Conservation (phyloP, 352 stramenopile genomes). For the Aphanomyces stellatus region DNA sequence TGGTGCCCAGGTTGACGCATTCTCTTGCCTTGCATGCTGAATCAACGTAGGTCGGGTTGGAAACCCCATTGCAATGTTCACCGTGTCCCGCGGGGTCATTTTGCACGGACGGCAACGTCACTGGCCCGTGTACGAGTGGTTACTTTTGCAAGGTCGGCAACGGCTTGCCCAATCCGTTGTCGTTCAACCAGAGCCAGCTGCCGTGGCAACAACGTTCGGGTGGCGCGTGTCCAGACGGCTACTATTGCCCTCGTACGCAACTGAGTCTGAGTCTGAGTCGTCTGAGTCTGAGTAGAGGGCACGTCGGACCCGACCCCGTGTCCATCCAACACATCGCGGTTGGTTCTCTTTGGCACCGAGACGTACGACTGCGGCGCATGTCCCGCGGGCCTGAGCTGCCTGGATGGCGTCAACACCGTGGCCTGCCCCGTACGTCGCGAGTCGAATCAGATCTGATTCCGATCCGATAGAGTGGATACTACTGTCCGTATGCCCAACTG, state of each 20-base stretch:
- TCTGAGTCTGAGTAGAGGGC: conserved; percentile 29
- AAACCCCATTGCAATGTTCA: conserved; percentile 42
- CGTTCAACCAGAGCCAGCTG: conserved; percentile 10
- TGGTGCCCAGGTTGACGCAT: conserved; percentile 27
- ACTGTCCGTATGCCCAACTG: conserved; percentile 38
- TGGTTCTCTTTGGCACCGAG: conserved; percentile 40
- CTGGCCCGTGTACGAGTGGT: conserved; percentile 62
- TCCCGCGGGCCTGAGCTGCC: conserved; percentile 80
- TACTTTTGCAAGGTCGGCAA: conserved; percentile 80
- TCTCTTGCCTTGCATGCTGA: background rate
- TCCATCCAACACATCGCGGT: conserved; percentile 40
- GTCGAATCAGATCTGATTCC: background rate
- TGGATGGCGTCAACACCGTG: conserved; percentile 50
- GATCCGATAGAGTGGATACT: conserved; percentile 30
- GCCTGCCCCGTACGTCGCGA: conserved; percentile 33
- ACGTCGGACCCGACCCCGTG: conserved; percentile 61
- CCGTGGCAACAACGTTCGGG: conserved; percentile 31
- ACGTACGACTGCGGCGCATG: conserved; percentile 65
- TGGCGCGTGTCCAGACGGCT: conserved; percentile 57
- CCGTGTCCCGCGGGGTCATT: conserved; percentile 65
- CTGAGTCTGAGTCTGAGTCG: too few species aligned
- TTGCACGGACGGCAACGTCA: conserved; percentile 62
- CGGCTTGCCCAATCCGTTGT: conserved; percentile 38
- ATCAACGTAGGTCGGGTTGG: conserved; percentile 28
- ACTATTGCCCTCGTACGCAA: conserved; percentile 48